These are phyloP conservation scores for Lithospermum erythrorhizon DNA, from an alignment of 257 asterid species.

Conservation along the genomic window DNA sequence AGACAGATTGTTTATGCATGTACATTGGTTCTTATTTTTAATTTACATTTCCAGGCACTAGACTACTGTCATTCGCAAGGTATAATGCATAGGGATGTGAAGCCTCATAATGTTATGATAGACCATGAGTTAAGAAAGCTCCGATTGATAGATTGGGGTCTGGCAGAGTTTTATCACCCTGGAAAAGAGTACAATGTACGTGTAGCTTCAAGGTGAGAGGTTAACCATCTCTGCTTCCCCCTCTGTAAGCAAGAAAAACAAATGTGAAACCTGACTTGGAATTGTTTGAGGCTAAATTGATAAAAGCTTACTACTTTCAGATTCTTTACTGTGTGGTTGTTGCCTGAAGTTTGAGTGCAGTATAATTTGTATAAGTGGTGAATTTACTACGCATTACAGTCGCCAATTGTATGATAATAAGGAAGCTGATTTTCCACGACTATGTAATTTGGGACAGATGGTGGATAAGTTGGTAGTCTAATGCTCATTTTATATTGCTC, in stretches of 20 bases:
- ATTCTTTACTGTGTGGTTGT: too few species aligned
- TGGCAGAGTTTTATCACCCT: conserved; percentile 66
- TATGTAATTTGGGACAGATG: too few species aligned
- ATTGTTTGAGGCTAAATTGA: background rate
- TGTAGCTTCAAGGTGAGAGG: conserved; percentile 65
- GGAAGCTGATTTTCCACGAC: too few species aligned
- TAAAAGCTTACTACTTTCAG: too few species aligned
- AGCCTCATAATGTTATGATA: conserved; percentile 84
- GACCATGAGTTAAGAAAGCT: conserved; percentile 74
- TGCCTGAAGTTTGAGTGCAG: too few species aligned
- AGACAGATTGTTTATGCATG: background rate
- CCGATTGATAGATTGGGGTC: conserved; percentile 80
- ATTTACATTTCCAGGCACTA: conserved; percentile 39
- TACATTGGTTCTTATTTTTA: conserved; percentile 3
- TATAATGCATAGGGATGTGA: conserved; percentile 70
- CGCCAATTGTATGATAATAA: too few species aligned
- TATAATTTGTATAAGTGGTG: too few species aligned
- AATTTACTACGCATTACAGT: too few species aligned
- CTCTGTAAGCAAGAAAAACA: background rate
- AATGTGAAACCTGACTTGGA: background rate
- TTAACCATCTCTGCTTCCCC: background rate
- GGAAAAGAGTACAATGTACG: conserved; percentile 76
- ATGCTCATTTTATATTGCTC: too few species aligned
- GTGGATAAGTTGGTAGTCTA: too few species aligned
- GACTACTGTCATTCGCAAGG: conserved; percentile 75